Conservation (phyloP, 306 rosid species). For the Medicago truncatula region MtrunA17r5.0-ANR NC_053049.1:6598501-6599000, state of each 20-base stretch:
- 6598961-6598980: conserved; percentile 54
- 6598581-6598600: background rate
- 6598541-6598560: background rate
- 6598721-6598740: conserved; percentile 21
- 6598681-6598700: conserved; percentile 1
- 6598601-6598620: conserved; percentile 13
- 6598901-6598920: background rate
- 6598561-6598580: background rate
- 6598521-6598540: too few species aligned
- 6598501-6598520: too few species aligned
- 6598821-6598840: conserved; percentile 48
- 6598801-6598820: conserved; percentile 39
- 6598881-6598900: conserved; percentile 1
- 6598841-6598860: conserved; percentile 70
- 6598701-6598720: conserved; percentile 8
- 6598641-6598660: conserved; percentile 8
- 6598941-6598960: conserved; percentile 69
- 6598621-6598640: conserved; percentile 23
- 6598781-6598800: conserved; percentile 37
- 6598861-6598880: background rate
- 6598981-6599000: conserved; percentile 52
- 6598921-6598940: conserved; percentile 32
- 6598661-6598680: background rate
- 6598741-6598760: conserved; percentile 67
- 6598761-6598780: conserved; percentile 60